Evolutionary conservation across 345 rosid genomes (phyloP).

Genomic region (Kernera saxatilis): DNA sequence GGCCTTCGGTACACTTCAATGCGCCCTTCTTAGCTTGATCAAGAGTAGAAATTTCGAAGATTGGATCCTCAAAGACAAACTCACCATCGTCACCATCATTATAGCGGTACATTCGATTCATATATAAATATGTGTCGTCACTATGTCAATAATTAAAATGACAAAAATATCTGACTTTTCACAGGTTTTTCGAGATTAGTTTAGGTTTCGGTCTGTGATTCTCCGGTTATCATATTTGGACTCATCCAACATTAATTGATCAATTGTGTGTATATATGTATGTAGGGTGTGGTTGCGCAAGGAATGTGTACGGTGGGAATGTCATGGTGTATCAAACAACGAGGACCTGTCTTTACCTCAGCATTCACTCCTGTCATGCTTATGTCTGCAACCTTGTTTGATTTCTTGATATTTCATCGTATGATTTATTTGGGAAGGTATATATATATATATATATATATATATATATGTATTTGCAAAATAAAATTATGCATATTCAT

Average conservation of each 20-base stretch:
- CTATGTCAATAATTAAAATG: background rate
- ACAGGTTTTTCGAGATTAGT: no score
- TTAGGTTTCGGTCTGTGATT: no score
- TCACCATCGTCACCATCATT: conserved; percentile 32
- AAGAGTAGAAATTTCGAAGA: conserved; percentile 25
- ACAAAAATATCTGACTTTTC: no score
- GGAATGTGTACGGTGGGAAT: conserved; percentile 42
- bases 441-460: no score
- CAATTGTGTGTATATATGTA: background rate
- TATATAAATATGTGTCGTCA: no score
- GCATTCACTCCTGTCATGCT: conserved; percentile 36
- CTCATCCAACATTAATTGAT: conserved; percentile 10
- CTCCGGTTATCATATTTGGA: no score
- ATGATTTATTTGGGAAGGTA: conserved; percentile 28
- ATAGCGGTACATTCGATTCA: conserved; percentile 35
- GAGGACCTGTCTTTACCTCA: conserved; percentile 43
- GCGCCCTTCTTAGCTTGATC: conserved; percentile 39
- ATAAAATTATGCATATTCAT: background rate
- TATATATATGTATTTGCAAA: background rate
- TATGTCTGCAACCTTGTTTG: conserved; percentile 27
- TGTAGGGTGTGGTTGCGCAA: conserved; percentile 30
- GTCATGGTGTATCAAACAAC: conserved; percentile 42
- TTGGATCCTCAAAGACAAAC: conserved; percentile 46
- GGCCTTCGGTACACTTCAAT: conserved; percentile 48
- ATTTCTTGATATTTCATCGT: conserved; percentile 28